Percentiles rank a stretch among this genome's conserved stretches.
Evolutionary conservation across 345 rosid species (phyloP).

Genomic region (Turnera subulata): DNA sequence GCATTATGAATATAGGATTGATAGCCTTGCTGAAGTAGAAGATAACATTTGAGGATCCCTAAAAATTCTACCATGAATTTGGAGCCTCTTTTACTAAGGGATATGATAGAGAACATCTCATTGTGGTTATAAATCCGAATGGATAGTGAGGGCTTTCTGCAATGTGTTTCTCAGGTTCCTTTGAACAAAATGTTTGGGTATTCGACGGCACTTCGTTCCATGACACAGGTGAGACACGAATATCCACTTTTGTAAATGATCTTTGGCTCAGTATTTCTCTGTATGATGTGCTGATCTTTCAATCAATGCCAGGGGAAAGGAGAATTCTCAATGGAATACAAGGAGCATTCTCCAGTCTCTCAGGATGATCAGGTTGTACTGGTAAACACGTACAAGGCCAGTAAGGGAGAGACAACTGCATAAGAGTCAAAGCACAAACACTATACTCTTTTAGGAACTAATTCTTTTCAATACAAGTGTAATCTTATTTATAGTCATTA

Average conservation of each 20-base stretch:
- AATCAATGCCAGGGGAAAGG: slow-evolving; percentile 71
- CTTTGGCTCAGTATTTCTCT: neutral
- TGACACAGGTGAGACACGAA: slow-evolving; percentile 67
- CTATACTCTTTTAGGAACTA: too few species aligned
- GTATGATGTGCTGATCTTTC: neutral
- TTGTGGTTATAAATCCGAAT: neutral
- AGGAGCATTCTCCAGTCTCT: slow-evolving; percentile 81
- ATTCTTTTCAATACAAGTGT: too few species aligned
- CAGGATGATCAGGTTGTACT: slow-evolving; percentile 84
- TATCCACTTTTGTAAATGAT: neutral
- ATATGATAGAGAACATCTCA: too few species aligned
- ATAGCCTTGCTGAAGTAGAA: too few species aligned
- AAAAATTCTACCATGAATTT: too few species aligned
- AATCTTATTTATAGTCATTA: too few species aligned
- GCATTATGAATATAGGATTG: too few species aligned
- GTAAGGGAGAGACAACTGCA: slow-evolving; percentile 18
- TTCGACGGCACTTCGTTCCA: slow-evolving; percentile 90
- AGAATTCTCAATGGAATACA: slow-evolving; percentile 98
- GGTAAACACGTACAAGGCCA: slow-evolving; percentile 67
- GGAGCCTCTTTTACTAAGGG: too few species aligned
- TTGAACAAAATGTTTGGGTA: slow-evolving; percentile 98
- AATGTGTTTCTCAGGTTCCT: slow-evolving; percentile 60
- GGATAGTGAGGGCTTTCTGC: neutral
- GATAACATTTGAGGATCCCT: too few species aligned
- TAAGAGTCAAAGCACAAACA: too few species aligned